A percentile compares a stretch with the other conserved stretches of the same genome.
Conservation (phyloP, 129 eudicot genomes). For the Artemisia annua region DNA sequence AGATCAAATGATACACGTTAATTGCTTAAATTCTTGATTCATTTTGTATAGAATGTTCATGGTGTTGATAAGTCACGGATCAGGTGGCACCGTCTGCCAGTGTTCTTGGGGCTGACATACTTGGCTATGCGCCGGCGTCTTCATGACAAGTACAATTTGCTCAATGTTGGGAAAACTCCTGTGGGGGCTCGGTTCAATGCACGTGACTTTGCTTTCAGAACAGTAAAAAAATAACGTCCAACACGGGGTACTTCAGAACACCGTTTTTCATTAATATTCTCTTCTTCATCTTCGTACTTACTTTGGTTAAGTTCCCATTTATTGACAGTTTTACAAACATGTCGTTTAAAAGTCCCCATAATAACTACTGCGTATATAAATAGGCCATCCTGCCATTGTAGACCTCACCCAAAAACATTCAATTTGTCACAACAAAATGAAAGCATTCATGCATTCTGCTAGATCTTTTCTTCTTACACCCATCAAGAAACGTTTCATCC, state of each 20-base stretch:
- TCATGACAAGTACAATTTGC: conserved; percentile 54
- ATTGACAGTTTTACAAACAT: neutral
- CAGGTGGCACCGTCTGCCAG: conserved; percentile 59
- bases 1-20: neutral
- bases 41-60: conserved; percentile 42
- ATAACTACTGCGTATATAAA: neutral
- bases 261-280: too few species aligned
- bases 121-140: conserved; percentile 59
- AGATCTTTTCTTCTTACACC: conserved; percentile 24
- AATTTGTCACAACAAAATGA: neutral
- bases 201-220: conserved; percentile 23
- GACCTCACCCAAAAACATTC: neutral
- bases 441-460: conserved; percentile 6
- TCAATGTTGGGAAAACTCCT: conserved; percentile 47
- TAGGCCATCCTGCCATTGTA: conserved; percentile 1
- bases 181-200: conserved; percentile 34
- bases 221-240: too few species aligned
- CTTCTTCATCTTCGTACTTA: too few species aligned
- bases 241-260: too few species aligned
- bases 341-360: neutral
- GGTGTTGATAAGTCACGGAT: conserved; percentile 42
- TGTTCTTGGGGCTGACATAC: conserved; percentile 50
- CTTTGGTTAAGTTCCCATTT: too few species aligned
- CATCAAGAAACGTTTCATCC: conserved; percentile 30
- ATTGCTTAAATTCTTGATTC: neutral